Evolutionary conservation across 306 rosid species (phyloP).

Genomic region (Dalbergia cultrata): DNA sequence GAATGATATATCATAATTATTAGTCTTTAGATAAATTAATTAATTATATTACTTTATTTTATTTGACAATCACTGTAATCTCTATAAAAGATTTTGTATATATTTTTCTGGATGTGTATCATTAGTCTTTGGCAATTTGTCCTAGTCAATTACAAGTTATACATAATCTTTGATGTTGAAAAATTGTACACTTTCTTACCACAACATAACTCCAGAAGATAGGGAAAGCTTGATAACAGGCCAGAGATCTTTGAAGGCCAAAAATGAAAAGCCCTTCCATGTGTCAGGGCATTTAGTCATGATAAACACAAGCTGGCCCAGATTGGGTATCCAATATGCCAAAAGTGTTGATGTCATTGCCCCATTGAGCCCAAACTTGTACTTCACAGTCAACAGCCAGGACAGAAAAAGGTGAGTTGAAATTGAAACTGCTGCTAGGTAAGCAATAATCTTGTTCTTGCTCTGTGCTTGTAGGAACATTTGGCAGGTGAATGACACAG

Average conservation of each 20-base stretch:
- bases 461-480: constrained; percentile 74
- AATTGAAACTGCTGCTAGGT: constrained; percentile 62
- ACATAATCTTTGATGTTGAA: neutral
- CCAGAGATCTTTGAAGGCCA: constrained; percentile 71
- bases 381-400: constrained; percentile 68
- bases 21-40: too few species aligned
- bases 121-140: neutral
- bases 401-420: constrained; percentile 53
- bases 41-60: too few species aligned
- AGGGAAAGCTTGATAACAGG: constrained; percentile 67
- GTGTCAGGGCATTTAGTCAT: constrained; percentile 63
- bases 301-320: constrained; percentile 62
- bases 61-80: too few species aligned
- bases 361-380: constrained; percentile 63
- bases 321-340: constrained; percentile 66
- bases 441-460: constrained; percentile 65
- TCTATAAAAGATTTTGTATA: too few species aligned
- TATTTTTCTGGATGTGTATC: too few species aligned
- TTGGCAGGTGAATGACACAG: constrained; percentile 64
- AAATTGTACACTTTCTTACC: constrained; percentile 50
- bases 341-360: constrained; percentile 60
- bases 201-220: constrained; percentile 73
- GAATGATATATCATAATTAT: too few species aligned
- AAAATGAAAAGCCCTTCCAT: constrained; percentile 68
- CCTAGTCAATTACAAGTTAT: neutral